Evolutionary conservation across 2,329 filamentous ascomycete species (phyloP), one percentile per base, ranked within the genome.

Genomic region (Fusarium verticillioides): DNA sequence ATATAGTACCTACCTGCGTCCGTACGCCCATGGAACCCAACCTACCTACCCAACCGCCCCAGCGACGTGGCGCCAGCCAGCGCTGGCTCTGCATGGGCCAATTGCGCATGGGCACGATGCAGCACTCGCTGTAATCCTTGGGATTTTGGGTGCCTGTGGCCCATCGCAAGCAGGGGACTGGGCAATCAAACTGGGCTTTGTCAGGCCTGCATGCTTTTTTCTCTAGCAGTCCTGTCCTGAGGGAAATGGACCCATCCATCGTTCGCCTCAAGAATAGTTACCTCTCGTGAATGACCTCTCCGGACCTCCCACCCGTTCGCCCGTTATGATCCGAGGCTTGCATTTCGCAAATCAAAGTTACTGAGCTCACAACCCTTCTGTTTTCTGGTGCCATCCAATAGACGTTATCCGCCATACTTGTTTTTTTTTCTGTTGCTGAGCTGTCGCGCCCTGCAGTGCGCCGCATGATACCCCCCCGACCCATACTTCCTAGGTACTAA

Each of bases 291-390:
- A 80, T 79, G 78, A 78, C 78, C 75, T 80, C 72, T 74, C 70
- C 70, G 69, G 66, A 70, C 75, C 70, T 78, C 79, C 77, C 78
- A 78, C 80, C 78, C 73, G 76, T 79, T 78, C 74, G 78, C 78
- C 76, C 75, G 75, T 76, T 75, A 75, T 77, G 78, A 78, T 75
- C 77, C 74, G 74, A 78, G 70, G 70, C 76, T 72, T 80, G 77
- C 78, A 79, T 79, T 71, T 74, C 68, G 64, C 78, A 76, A 77
- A 78, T 69, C 78, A 76, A 62, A 57, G 62, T 65, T 66, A 60
- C 60, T 76, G 71, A 72, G 58, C 67, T 73, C 60, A 60, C 74
- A 74, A 67, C 63, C 62, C 69, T 63, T 60, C 57, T 60, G 64
- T 63, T 65, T 62, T 63, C 52, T 62, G 63, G 54, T 60, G 40